Conservation (phyloP, 768 basidiomycete genomes). For the Fibroporia radiculosa region DNA sequence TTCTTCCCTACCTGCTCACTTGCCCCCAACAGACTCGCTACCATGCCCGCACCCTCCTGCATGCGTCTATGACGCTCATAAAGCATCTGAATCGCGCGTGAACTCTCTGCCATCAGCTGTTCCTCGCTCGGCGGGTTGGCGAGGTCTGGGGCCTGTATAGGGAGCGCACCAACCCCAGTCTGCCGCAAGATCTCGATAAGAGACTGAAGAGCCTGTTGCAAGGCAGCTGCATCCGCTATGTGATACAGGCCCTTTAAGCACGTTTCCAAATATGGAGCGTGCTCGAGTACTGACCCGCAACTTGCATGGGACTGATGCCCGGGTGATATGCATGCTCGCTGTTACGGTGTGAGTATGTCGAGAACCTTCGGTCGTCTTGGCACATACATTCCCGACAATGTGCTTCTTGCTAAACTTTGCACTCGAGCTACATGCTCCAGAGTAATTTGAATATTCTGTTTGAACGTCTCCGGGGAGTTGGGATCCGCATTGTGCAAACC, state of each 20-base stretch:
- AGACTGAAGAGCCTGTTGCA: conserved; percentile 42
- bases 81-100: conserved; percentile 33
- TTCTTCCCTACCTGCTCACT: conserved; percentile 16
- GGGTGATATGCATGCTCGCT: conserved; percentile 59
- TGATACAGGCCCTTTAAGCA: neutral
- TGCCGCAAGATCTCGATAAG: conserved; percentile 44
- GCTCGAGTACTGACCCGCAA: conserved; percentile 34
- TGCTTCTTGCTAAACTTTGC: conserved; percentile 39
- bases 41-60: conserved; percentile 51
- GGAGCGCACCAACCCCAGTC: conserved; percentile 62
- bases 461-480: conserved; percentile 28
- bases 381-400: conserved; percentile 48
- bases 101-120: conserved; percentile 35
- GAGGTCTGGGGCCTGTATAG: conserved; percentile 24
- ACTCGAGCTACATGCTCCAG: conserved; percentile 40
- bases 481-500: conserved; percentile 5
- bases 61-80: conserved; percentile 46
- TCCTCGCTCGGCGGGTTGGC: conserved; percentile 27
- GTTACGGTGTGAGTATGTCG: neutral
- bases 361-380: neutral
- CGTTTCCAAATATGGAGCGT: neutral
- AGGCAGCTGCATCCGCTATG: conserved; percentile 39
- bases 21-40: conserved; percentile 33
- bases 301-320: conserved; percentile 45
- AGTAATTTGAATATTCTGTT: conserved; percentile 34